phyloP scores from a whole-genome alignment of 306 rosid genomes.

The Hippophae gyantsensis region DNA sequence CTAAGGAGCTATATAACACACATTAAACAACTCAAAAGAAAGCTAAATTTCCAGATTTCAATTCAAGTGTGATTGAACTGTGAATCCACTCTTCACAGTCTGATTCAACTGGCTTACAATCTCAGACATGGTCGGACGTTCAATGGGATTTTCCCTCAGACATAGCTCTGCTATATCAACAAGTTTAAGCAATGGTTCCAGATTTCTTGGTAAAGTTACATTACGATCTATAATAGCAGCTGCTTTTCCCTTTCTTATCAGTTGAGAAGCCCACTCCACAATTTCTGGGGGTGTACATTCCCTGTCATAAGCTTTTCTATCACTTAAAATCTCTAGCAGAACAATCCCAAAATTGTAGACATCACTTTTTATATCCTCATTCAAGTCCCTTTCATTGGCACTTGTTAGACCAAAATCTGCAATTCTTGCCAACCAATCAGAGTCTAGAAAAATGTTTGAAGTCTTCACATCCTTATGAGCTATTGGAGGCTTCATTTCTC shows the following conservation, averaged over 20 bases:
- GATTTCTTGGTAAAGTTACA: conserved; percentile 51
- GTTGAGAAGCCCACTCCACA: conserved; percentile 68
- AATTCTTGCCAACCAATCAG: conserved; percentile 68
- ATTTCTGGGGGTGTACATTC: conserved; percentile 45
- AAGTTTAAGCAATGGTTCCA: conserved; percentile 70
- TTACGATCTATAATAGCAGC: conserved; percentile 48
- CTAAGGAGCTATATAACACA: too few relatives aligned
- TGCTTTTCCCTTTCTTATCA: conserved; percentile 53
- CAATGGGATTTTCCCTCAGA: conserved; percentile 33
- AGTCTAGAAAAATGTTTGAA: conserved; percentile 63
- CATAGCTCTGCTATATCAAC: conserved; percentile 55
- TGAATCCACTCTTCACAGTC: conserved; percentile 50
- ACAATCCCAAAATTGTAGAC: conserved; percentile 57
- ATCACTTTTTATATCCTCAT: conserved; percentile 38
- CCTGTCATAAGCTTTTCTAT: conserved; percentile 55
- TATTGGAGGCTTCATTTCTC: conserved; percentile 45
- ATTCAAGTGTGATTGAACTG: background rate
- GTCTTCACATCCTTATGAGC: conserved; percentile 51
- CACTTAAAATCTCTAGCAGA: conserved; percentile 60
- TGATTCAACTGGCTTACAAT: conserved; percentile 63
- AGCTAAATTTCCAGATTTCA: background rate
- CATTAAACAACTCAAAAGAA: background rate
- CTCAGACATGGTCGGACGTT: conserved; percentile 54
- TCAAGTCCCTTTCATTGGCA: conserved; percentile 31
- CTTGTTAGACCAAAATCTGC: conserved; percentile 50